These are phyloP conservation scores for baker's yeast (Saccharomyces cerevisiae) DNA, from an alignment of 805 yeast genomes.

Conservation along the genomic window DNA sequence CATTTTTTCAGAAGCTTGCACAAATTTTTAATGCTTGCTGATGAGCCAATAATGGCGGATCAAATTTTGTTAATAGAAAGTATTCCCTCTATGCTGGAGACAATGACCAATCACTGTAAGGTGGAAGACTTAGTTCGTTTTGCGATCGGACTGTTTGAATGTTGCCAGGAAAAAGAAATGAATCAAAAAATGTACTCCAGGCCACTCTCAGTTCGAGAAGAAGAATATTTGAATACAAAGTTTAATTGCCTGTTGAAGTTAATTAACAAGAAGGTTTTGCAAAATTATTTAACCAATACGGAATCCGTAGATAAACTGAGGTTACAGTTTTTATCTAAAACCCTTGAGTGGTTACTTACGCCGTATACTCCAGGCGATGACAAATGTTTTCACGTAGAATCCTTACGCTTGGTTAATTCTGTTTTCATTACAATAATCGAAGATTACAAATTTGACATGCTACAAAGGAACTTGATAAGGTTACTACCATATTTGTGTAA, in stretches of 20 bases:
- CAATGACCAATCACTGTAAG: constrained; percentile 26
- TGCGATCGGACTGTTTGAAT: constrained; percentile 12
- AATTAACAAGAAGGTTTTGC: constrained; percentile 3
- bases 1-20: constrained; percentile 30
- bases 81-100: constrained; percentile 45
- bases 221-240: constrained; percentile 52
- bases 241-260: constrained; percentile 40
- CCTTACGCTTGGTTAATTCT: constrained; percentile 53
- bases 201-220: constrained; percentile 23
- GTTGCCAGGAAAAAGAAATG: constrained; percentile 18
- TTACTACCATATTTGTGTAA: constrained; percentile 46
- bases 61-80: constrained; percentile 57
- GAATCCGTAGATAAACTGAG: constrained; percentile 15
- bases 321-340: constrained; percentile 34
- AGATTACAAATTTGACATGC: constrained; percentile 32
- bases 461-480: constrained; percentile 43
- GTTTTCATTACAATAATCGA: constrained; percentile 44
- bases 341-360: constrained; percentile 51
- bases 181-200: constrained; percentile 4
- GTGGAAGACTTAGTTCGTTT: constrained; percentile 14
- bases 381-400: constrained; percentile 43
- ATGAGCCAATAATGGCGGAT: constrained; percentile 45
- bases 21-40: constrained; percentile 40
- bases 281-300: constrained; percentile 7
- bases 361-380: constrained; percentile 41